Percentiles rank a stretch among this genome's conserved stretches.
These are phyloP conservation scores for Penicillium sp. DNA, from an alignment of 2,329 filamentous ascomycete genomes.

Conservation along the genomic window DNA sequence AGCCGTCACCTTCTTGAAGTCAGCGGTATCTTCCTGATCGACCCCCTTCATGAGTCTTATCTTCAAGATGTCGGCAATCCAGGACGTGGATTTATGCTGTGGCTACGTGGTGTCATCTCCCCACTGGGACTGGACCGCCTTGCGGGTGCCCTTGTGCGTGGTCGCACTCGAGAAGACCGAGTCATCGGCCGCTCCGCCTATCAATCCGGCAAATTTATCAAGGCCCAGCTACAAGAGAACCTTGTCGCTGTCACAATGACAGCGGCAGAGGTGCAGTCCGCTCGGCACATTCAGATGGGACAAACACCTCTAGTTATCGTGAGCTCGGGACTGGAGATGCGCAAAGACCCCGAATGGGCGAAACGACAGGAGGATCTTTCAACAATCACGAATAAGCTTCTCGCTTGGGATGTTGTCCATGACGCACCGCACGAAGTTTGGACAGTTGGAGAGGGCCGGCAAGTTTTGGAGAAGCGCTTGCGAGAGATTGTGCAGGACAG, in stretches of 20 bases:
- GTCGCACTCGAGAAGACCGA: conserved; percentile 76
- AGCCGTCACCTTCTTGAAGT: conserved; percentile 74
- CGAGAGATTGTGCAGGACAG: conserved; percentile 58
- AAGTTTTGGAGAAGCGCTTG: conserved; percentile 75
- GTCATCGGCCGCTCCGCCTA: conserved; percentile 77
- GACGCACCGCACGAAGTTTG: conserved; percentile 85
- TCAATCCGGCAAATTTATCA: conserved; percentile 79
- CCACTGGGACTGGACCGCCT: conserved; percentile 82
- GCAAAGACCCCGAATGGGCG: conserved; percentile 70
- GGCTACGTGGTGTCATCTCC: conserved; percentile 80
- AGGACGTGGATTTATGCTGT: conserved; percentile 75
- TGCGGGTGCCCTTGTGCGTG: conserved; percentile 75
- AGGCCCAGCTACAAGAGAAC: conserved; percentile 88
- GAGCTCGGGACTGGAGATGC: conserved; percentile 72
- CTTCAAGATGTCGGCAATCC: conserved; percentile 65
- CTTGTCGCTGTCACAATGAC: conserved; percentile 82
- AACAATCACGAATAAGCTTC: conserved; percentile 72
- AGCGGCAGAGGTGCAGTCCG: conserved; percentile 75
- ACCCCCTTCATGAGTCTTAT: conserved; percentile 84
- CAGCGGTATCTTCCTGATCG: conserved; percentile 77
- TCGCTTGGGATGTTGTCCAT: conserved; percentile 82
- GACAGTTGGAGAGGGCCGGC: conserved; percentile 68
- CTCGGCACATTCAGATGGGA: conserved; percentile 73
- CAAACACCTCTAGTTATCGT: conserved; percentile 75
- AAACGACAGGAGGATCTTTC: conserved; percentile 81